phyloP scores from a whole-genome alignment of 108 stramenopile genomes.

The Skeletonema potamos region DNA sequence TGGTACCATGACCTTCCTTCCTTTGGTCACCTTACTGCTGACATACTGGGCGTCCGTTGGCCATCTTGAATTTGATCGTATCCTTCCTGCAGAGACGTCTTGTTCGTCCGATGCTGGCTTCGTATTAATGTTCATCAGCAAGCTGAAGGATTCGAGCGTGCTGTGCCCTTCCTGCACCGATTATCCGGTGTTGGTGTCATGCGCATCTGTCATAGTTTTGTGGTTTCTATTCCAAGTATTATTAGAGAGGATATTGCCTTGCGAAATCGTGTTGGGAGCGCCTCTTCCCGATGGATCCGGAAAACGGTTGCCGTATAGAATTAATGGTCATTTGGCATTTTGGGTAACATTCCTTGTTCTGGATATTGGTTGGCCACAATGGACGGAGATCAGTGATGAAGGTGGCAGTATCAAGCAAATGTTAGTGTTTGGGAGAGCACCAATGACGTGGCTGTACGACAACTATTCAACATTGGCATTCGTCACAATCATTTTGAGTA shows the following conservation, averaged over 20 bases:
- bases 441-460: conserved; percentile 79
- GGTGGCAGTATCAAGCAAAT: conserved; percentile 21
- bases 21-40: conserved; percentile 74
- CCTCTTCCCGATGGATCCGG: conserved; percentile 54
- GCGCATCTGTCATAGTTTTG: conserved; percentile 51
- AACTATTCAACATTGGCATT: conserved; percentile 72
- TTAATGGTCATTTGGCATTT: conserved; percentile 95
- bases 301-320: conserved; percentile 72
- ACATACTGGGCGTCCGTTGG: conserved; percentile 63
- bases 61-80: conserved; percentile 42
- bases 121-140: conserved; percentile 7
- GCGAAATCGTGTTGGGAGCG: conserved; percentile 78
- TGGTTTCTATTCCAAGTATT: conserved; percentile 91
- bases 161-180: conserved; percentile 48
- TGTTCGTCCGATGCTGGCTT: conserved; percentile 19
- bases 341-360: conserved; percentile 82
- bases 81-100: conserved; percentile 22
- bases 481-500: conserved; percentile 57
- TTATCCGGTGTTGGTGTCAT: conserved; percentile 20
- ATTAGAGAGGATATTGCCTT: conserved; percentile 84
- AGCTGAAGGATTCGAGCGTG: conserved; percentile 20
- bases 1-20: conserved; percentile 69
- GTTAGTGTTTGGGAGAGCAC: conserved; percentile 50
- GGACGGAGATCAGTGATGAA: conserved; percentile 29
- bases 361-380: conserved; percentile 45